These are phyloP conservation scores for Yarrowia osloensis DNA, from an alignment of 805 yeast genomes.

Conservation along the genomic window DNA sequence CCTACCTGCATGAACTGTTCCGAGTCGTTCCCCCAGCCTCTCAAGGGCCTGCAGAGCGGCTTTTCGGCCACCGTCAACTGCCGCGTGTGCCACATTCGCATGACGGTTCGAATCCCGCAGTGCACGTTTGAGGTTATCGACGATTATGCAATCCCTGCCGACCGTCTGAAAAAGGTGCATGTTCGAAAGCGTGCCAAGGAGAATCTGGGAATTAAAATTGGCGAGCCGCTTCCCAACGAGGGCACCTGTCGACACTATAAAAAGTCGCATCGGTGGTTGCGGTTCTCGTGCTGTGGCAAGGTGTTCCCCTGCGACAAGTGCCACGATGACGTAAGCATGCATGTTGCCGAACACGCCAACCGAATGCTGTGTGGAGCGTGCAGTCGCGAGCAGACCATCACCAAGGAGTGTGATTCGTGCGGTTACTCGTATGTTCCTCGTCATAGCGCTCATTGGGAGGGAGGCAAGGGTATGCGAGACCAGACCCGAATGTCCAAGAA, in stretches of 20 bases:
- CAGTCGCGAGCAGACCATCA: constrained; percentile 69
- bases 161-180: constrained; percentile 30
- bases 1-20: constrained; percentile 46
- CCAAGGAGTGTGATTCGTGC: constrained; percentile 48
- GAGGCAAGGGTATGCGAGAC: constrained; percentile 49
- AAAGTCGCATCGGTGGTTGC: constrained; percentile 48
- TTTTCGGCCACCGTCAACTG: constrained; percentile 41
- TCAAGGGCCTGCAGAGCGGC: constrained; percentile 43
- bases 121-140: constrained; percentile 40
- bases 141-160: constrained; percentile 32
- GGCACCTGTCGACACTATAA: constrained; percentile 48
- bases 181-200: constrained; percentile 39
- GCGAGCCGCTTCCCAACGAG: constrained; percentile 94
- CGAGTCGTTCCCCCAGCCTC: constrained; percentile 36
- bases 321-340: constrained; percentile 41
- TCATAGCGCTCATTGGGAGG: constrained; percentile 49
- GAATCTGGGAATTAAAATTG: constrained; percentile 53
- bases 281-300: constrained; percentile 48
- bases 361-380: constrained; percentile 58
- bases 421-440: constrained; percentile 43
- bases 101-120: constrained; percentile 42
- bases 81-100: constrained; percentile 44
- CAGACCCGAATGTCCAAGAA: constrained; percentile 45
- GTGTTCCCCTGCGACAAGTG: constrained; percentile 49
- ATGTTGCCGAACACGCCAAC: constrained; percentile 43